Conservation (phyloP, 345 rosid species). For the Arabidopsis thaliana region DNA sequence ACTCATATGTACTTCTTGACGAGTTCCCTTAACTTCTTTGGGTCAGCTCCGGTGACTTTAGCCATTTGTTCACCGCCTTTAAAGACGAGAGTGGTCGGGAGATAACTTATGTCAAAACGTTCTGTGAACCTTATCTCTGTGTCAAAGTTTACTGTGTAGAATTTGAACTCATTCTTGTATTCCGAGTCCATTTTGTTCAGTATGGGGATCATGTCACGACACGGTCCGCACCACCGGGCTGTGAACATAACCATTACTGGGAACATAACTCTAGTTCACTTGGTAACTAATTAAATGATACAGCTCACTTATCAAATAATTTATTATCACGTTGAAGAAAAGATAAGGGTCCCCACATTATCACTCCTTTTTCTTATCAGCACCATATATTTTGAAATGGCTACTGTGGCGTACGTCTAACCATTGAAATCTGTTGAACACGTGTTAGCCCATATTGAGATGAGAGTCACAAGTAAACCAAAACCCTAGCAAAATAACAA, state of each 20-base stretch:
- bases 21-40: neutral
- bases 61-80: neutral
- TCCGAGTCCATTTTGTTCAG: neutral
- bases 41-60: neutral
- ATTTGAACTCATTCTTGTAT: neutral
- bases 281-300: no score
- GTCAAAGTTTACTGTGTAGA: neutral
- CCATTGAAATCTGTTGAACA: no score
- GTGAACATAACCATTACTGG: neutral
- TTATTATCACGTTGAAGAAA: no score
- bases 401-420: no score
- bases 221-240: neutral
- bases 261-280: neutral
- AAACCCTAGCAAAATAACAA: no score
- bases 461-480: no score
- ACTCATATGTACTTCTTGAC: neutral
- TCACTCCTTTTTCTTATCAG: no score
- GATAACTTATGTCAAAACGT: neutral
- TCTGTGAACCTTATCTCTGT: neutral
- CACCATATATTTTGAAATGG: no score
- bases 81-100: neutral
- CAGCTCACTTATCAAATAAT: no score
- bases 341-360: no score
- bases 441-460: no score
- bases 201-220: neutral